Conservation (phyloP, 345 rosid species). For the Gossypium raimondii region DNA sequence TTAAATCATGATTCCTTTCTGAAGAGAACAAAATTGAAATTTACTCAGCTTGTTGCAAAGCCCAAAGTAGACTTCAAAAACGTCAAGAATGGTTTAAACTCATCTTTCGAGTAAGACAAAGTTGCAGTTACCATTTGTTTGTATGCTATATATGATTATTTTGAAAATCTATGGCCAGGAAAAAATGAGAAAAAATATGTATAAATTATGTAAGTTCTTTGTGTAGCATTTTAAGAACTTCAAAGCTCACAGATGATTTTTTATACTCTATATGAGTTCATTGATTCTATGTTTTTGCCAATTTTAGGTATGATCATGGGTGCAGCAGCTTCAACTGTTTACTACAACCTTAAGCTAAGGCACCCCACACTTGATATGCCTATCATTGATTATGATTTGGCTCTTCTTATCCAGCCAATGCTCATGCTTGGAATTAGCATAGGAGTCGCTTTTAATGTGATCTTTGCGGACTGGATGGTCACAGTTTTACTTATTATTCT, state of each 20-base stretch:
- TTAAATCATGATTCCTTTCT: no score
- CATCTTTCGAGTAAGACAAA: no score
- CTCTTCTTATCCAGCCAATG: slow-evolving; percentile 81
- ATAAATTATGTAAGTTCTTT: no score
- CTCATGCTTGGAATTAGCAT: slow-evolving; percentile 78
- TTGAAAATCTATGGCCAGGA: no score
- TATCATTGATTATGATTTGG: slow-evolving; percentile 77
- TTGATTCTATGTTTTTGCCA: background rate
- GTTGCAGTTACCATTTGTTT: no score
- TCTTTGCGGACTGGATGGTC: slow-evolving; percentile 85
- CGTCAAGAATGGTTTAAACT: no score
- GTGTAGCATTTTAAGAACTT: background rate
- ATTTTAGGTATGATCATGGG: slow-evolving; percentile 85
- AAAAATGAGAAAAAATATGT: no score
- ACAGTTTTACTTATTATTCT: slow-evolving; percentile 75
- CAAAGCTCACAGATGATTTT: background rate
- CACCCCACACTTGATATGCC: slow-evolving; percentile 82
- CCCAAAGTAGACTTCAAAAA: no score
- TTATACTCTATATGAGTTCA: background rate
- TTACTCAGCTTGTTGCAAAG: no score
- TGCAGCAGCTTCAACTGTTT: slow-evolving; percentile 66
- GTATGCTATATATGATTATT: no score
- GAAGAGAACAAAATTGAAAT: no score
- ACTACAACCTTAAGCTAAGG: slow-evolving; percentile 67
- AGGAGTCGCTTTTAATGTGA: slow-evolving; percentile 70